phyloP scores from a whole-genome alignment of 306 rosid genomes.

The Bauhinia variegata region DNA sequence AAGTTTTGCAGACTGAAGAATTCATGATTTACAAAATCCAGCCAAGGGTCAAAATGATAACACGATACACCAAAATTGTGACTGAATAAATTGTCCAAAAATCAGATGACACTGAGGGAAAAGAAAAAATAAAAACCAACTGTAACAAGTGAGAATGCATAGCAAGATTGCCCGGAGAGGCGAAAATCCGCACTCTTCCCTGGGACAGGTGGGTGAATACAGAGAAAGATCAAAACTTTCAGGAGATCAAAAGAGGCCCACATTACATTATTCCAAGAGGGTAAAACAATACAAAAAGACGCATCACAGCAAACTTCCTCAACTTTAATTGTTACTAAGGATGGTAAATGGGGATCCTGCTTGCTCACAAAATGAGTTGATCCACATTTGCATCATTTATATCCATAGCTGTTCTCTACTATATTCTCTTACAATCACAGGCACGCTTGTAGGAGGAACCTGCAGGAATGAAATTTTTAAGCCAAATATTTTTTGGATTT shows the following conservation, averaged over 20 bases:
- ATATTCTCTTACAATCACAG: slow-evolving; percentile 67
- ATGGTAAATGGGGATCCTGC: slow-evolving; percentile 21
- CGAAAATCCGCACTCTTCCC: slow-evolving; percentile 56
- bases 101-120: neutral
- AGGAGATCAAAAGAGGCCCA: slow-evolving; percentile 37
- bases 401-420: slow-evolving; percentile 61
- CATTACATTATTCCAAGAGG: slow-evolving; percentile 47
- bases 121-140: neutral
- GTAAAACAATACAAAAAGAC: slow-evolving; percentile 37
- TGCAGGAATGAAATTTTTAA: slow-evolving; percentile 28
- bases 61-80: slow-evolving; percentile 35
- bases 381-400: slow-evolving; percentile 36
- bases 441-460: slow-evolving; percentile 71
- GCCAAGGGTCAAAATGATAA: neutral
- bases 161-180: slow-evolving; percentile 60
- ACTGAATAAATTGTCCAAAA: slow-evolving; percentile 27
- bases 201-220: slow-evolving; percentile 41
- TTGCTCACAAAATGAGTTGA: slow-evolving; percentile 44
- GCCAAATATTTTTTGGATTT: neutral
- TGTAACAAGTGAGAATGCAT: slow-evolving; percentile 29
- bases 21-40: slow-evolving; percentile 14
- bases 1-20: neutral
- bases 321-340: slow-evolving; percentile 34
- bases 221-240: slow-evolving; percentile 27
- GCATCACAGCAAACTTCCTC: slow-evolving; percentile 40